phyloP scores from a whole-genome alignment of 1,284 basidiomycete genomes.

The Vanrija humicola region DNA sequence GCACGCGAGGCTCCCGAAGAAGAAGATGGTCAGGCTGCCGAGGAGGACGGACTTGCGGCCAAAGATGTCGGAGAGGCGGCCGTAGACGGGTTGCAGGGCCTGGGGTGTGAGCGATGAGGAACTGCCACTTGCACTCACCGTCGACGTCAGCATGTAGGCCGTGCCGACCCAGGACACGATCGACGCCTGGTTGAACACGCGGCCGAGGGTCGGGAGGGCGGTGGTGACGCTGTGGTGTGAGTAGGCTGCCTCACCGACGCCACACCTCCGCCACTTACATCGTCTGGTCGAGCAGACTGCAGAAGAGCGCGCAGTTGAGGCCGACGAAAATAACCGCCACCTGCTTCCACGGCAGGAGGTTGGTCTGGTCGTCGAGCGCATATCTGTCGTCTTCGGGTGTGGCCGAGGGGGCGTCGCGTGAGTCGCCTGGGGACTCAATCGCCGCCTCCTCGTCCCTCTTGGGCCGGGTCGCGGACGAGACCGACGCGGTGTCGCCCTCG shows the following conservation, averaged over 20 bases:
- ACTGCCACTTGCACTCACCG: no score
- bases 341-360: conserved; percentile 63
- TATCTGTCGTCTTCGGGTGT: conserved; percentile 20
- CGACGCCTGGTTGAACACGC: conserved; percentile 61
- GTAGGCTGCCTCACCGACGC: conserved; percentile 56
- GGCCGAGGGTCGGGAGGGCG: conserved; percentile 62
- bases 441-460: conserved; percentile 5
- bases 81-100: conserved; percentile 59
- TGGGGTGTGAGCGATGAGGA: no score
- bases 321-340: conserved; percentile 61
- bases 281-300: conserved; percentile 53
- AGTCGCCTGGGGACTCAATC: neutral
- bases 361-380: conserved; percentile 65
- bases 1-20: conserved; percentile 53
- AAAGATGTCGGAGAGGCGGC: conserved; percentile 68
- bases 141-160: conserved; percentile 28
- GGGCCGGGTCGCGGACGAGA: neutral
- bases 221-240: conserved; percentile 58
- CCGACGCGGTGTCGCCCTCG: neutral
- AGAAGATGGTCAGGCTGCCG: conserved; percentile 57
- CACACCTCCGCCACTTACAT: conserved; percentile 16
- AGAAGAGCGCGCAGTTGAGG: conserved; percentile 52
- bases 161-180: conserved; percentile 61
- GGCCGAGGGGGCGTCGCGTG: no score
- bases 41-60: conserved; percentile 59